Evolutionary conservation across 306 rosid species (phyloP), one percentile per base, ranked within the genome.

Genomic region (Castanea crenata): DNA sequence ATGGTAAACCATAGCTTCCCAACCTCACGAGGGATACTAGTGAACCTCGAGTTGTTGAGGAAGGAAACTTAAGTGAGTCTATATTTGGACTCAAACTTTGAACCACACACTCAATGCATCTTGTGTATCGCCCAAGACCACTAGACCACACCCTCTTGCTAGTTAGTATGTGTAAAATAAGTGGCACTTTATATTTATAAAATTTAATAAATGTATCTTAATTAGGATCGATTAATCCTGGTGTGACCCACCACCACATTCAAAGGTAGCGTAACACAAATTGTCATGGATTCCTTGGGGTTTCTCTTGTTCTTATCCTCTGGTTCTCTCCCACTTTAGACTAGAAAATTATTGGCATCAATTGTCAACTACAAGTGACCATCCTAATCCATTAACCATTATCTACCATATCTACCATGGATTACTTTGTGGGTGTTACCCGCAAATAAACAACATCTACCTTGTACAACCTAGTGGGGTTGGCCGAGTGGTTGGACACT

Each of bases 1-100:
- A 38, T 2, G 0, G 2, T 6, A 10, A 38, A 9, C 10, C 10
- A 38, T 38, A 6, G 0, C 2, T 38, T 38, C 2, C 1, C 2
- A 1, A 1, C 0, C 8, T 0, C 41, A 34, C 0, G 0, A 5
- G 0, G 2, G 41, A 34, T 0, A 34, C 0, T 5, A 34, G 2
- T 5, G 2, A 35, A 35, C 0, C 8, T 5, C 6, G 41, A 35
- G 8, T 0, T 35, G 0, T 0, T 35, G 46, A 0, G 2, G 27
- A 2, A 7, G 44, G 0, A 10, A 38, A 7, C 3, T 0, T 11
- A 2, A 38, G 11, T 38, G 46, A 38, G 46, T 7, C 3, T 0
- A 7, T 38, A 38, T 38, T 38, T 0, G 0, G 0, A 6, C 2
- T 38, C 10, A 38, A 38, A 38, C 44, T 10, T 38, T 38, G 44